Base-by-base conservation (phyloP, 2,329 filamentous ascomycete genomes). In the Pseudocercospora cruenta region DNA sequence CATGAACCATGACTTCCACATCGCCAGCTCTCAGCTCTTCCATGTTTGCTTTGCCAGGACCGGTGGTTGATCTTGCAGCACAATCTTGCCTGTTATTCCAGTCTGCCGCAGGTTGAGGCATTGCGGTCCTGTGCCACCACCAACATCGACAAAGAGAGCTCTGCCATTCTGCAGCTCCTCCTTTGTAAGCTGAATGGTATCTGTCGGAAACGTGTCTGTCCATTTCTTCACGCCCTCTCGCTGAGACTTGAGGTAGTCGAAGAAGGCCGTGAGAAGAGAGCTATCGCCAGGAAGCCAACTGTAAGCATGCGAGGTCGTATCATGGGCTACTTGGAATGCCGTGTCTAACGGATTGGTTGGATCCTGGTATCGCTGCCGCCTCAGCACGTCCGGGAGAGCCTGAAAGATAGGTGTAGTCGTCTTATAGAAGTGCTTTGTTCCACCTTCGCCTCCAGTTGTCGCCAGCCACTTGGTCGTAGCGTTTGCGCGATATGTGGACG, bases 141-240 rank as follows among this genome's bases (percentile, higher is more conserved):
- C 70, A 19, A 72, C 64, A 31, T 72, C 69, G 19, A 71, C 66
- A 14, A 70, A 58, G 4, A 69, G 43, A 24, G 61, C 58, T 31
- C 64, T 36, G 43, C 54, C 61, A 22, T 36, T 51, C 10, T 54
- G 33, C 3, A 55, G 14, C n/a, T 66, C 67, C n/a, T 2, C n/a
- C 0, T 57, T 39, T 21, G 33, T 57, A 2, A 64, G 53, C 16
- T 33, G n/a, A 22, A 68, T 49, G n/a, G 39, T 43, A 7, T 61
- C 54, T 4, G 66, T 14, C 16, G 64, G 67, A 33, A 68, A 63
- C 2, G 36, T 31, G 14, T 58, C 58, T 14, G 54, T 60, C 64
- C 63, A 66, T 2, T 26, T 58, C 39, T 28, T 14, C 51, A 51
- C 47, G 47, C 26, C 21, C 9, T 47, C 5, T n/a, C 57, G n/a